Evolutionary conservation across 306 rosid species (phyloP).

Genomic region (Ziziphus jujuba): DNA sequence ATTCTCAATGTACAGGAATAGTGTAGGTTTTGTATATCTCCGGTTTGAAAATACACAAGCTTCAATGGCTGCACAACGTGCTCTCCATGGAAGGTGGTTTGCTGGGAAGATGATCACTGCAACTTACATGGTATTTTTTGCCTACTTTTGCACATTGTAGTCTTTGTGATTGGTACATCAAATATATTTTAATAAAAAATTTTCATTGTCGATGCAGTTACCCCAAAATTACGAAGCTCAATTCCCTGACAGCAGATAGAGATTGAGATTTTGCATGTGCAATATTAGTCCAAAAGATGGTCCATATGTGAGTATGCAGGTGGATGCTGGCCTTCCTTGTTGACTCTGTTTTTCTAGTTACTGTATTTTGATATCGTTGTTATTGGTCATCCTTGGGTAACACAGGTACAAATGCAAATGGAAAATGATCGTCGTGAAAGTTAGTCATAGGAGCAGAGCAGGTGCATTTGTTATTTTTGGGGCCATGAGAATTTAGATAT

Average conservation of each 20-base stretch:
- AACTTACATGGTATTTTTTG: constrained; percentile 61
- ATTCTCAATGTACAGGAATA: constrained; percentile 53
- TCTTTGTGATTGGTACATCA: background rate
- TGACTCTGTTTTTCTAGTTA: background rate
- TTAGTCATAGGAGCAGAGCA: no score
- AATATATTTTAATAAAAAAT: constrained; percentile 8
- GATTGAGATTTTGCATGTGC: constrained; percentile 1
- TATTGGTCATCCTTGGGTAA: no score
- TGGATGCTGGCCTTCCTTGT: background rate
- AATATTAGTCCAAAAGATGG: background rate
- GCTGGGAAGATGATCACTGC: constrained; percentile 98
- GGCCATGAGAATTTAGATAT: no score
- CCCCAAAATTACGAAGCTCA: constrained; percentile 64
- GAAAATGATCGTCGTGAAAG: no score
- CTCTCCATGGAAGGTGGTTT: constrained; percentile 98
- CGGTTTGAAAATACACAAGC: constrained; percentile 64
- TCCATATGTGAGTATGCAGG: background rate
- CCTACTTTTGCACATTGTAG: constrained; percentile 4
- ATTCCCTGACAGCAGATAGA: constrained; percentile 60
- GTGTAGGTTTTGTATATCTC: constrained; percentile 74
- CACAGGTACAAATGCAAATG: no score
- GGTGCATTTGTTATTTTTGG: no score
- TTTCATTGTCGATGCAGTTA: constrained; percentile 44
- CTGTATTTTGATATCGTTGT: no score
- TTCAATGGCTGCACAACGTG: constrained; percentile 68